A percentile compares a stretch with the other conserved stretches of the same genome.
Evolutionary conservation across 768 basidiomycete genomes (phyloP).

Genomic region (Boletales sp.): DNA sequence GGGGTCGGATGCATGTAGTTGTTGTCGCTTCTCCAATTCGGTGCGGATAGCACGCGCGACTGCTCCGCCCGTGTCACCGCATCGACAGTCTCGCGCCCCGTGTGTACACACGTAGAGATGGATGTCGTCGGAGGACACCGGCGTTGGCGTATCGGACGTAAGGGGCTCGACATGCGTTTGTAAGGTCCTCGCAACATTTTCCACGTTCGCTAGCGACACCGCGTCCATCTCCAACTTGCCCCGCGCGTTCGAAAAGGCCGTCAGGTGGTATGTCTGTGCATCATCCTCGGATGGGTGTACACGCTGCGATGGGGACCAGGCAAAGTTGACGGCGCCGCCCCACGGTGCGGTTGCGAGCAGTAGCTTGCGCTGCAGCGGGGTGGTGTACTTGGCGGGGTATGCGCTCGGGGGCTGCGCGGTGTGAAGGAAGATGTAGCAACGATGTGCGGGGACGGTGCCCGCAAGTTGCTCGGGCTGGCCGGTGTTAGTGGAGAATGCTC

Average conservation of each 20-base stretch:
- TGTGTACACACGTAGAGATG: slow-evolving; percentile 77
- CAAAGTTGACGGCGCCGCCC: slow-evolving; percentile 60
- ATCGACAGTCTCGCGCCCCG: slow-evolving; percentile 73
- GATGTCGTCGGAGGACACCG: slow-evolving; percentile 21
- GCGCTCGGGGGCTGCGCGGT: slow-evolving; percentile 42
- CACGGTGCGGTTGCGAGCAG: slow-evolving; percentile 41
- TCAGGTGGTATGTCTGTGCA: slow-evolving; percentile 34
- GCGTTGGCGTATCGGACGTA: slow-evolving; percentile 17
- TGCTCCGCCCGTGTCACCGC: slow-evolving; percentile 59
- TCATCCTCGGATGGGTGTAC: slow-evolving; percentile 13
- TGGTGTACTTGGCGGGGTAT: slow-evolving; percentile 46
- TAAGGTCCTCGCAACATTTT: slow-evolving; percentile 39
- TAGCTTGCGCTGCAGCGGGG: slow-evolving; percentile 50
- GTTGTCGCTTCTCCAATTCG: slow-evolving; percentile 44
- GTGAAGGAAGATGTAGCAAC: slow-evolving; percentile 55
- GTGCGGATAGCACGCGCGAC: slow-evolving; percentile 52
- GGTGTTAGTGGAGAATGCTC: slow-evolving; percentile 5
- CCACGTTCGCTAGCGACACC: slow-evolving; percentile 48
- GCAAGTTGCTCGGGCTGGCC: slow-evolving; percentile 28
- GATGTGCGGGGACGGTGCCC: slow-evolving; percentile 53
- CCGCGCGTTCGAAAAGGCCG: slow-evolving; percentile 48
- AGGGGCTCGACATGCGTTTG: slow-evolving; percentile 29
- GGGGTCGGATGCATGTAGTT: slow-evolving; percentile 22
- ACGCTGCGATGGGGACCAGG: slow-evolving; percentile 41
- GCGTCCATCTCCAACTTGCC: slow-evolving; percentile 49